Evolutionary conservation across 495 filamentous ascomycete genomes (phyloP).

Genomic region (Thermothielavioides terrestris): DNA sequence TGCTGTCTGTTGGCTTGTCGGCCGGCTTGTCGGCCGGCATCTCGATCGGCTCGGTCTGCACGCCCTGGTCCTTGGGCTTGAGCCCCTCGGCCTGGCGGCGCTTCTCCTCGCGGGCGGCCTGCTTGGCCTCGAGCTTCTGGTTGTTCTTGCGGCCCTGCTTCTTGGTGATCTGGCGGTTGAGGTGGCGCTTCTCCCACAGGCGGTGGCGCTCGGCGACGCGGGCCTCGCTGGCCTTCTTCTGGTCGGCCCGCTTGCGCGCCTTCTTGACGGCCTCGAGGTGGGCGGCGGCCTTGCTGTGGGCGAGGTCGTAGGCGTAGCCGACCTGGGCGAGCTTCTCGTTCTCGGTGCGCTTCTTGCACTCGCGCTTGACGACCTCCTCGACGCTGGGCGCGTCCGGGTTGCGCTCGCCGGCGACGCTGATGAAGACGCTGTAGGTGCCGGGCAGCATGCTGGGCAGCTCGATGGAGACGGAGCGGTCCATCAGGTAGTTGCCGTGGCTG

Average conservation of each 20-base stretch:
- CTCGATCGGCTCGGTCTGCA: slow-evolving; percentile 33
- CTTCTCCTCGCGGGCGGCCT: slow-evolving; percentile 30
- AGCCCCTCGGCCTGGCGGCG: slow-evolving; percentile 32
- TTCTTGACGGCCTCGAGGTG: slow-evolving; percentile 55
- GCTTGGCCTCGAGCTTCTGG: slow-evolving; percentile 28
- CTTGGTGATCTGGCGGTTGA: slow-evolving; percentile 36
- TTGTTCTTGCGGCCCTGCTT: slow-evolving; percentile 41
- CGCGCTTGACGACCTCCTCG: slow-evolving; percentile 62
- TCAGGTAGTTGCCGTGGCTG: slow-evolving; percentile 62
- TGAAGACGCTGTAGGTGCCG: slow-evolving; percentile 72
- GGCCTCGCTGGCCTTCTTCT: slow-evolving; percentile 41
- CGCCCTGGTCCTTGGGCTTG: slow-evolving; percentile 32
- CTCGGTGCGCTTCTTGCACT: slow-evolving; percentile 53
- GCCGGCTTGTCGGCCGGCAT: no score
- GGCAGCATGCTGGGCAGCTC: slow-evolving; percentile 54
- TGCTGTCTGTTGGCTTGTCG: no score
- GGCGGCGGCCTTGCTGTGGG: slow-evolving; percentile 66
- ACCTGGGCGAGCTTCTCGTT: slow-evolving; percentile 79
- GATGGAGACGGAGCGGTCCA: slow-evolving; percentile 42
- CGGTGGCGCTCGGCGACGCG: slow-evolving; percentile 37
- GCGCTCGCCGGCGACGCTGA: slow-evolving; percentile 70
- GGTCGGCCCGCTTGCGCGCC: slow-evolving; percentile 38
- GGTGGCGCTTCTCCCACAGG: slow-evolving; percentile 41
- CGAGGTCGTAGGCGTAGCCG: slow-evolving; percentile 80
- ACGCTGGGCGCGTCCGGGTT: slow-evolving; percentile 44